Percentiles rank a stretch among this genome's conserved stretches.
These are phyloP conservation scores for Austroboletus festivus DNA, from an alignment of 768 basidiomycete genomes.

Conservation along the genomic window DNA sequence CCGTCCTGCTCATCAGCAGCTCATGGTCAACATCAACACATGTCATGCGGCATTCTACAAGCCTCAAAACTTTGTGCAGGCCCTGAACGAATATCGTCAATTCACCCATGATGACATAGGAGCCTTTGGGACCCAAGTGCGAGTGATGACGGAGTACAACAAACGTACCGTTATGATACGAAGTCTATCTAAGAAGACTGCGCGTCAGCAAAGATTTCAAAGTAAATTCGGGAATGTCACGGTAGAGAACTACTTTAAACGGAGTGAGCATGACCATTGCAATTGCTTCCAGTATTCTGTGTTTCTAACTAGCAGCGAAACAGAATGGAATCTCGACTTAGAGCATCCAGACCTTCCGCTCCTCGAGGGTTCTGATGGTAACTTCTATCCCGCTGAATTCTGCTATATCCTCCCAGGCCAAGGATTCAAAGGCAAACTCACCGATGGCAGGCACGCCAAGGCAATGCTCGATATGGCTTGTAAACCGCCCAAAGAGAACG, in stretches of 20 bases:
- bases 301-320: not conserved
- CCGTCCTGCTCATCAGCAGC: slow-evolving; percentile 39
- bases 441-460: slow-evolving; percentile 40
- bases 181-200: slow-evolving; percentile 37
- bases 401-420: slow-evolving; percentile 44
- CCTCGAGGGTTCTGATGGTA: slow-evolving; percentile 37
- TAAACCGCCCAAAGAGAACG: slow-evolving; percentile 46
- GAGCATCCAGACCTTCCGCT: slow-evolving; percentile 37
- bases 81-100: slow-evolving; percentile 38
- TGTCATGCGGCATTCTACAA: slow-evolving; percentile 49
- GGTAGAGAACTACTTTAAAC: slow-evolving; percentile 44
- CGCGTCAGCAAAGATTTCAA: slow-evolving; percentile 39
- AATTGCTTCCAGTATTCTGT: too few relatives aligned
- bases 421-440: slow-evolving; percentile 46
- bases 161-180: slow-evolving; percentile 70
- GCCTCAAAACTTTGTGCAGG: slow-evolving; percentile 39
- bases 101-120: slow-evolving; percentile 47
- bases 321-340: slow-evolving; percentile 41
- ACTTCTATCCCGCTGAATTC: slow-evolving; percentile 44
- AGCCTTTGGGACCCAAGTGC: slow-evolving; percentile 60
- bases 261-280: slow-evolving; percentile 30
- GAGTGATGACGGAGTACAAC: slow-evolving; percentile 60
- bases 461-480: slow-evolving; percentile 48
- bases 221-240: slow-evolving; percentile 34
- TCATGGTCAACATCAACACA: slow-evolving; percentile 53